Conservation (phyloP, 768 basidiomycete genomes). For the Clavaria fumosa region DNA sequence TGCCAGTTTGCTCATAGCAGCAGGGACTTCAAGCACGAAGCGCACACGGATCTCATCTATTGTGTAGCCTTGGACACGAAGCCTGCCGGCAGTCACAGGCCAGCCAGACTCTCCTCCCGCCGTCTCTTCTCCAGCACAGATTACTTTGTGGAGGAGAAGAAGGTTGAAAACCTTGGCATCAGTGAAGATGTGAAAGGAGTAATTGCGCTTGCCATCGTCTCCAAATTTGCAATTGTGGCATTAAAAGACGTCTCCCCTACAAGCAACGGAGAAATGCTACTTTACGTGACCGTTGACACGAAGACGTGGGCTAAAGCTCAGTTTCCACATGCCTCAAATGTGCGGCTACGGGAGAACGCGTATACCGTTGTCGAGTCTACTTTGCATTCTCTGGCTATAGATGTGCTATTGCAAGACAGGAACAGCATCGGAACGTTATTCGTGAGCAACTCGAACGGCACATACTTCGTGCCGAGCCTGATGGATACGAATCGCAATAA, state of each 20-base stretch:
- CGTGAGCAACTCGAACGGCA: constrained; percentile 91
- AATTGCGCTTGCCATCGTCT: constrained; percentile 85
- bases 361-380: constrained; percentile 95
- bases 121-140: constrained; percentile 75
- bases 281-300: constrained; percentile 80
- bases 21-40: constrained; percentile 65
- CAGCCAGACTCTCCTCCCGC: constrained; percentile 44
- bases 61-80: constrained; percentile 77
- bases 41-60: constrained; percentile 63
- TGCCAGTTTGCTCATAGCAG: constrained; percentile 89
- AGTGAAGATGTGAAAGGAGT: constrained; percentile 77
- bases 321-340: constrained; percentile 82
- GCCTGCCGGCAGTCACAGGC: constrained; percentile 31
- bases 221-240: constrained; percentile 86
- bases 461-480: constrained; percentile 83
- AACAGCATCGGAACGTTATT: constrained; percentile 77
- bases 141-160: constrained; percentile 53
- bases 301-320: constrained; percentile 75
- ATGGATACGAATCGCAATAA: constrained; percentile 87
- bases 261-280: constrained; percentile 53
- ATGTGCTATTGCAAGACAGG: constrained; percentile 65
- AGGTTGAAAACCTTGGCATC: constrained; percentile 77
- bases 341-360: constrained; percentile 72
- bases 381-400: constrained; percentile 85
- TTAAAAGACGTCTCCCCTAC: constrained; percentile 49